phyloP scores from a whole-genome alignment of 2,329 filamentous ascomycete genomes.

The Ceratocystiopsis minuta region DNA sequence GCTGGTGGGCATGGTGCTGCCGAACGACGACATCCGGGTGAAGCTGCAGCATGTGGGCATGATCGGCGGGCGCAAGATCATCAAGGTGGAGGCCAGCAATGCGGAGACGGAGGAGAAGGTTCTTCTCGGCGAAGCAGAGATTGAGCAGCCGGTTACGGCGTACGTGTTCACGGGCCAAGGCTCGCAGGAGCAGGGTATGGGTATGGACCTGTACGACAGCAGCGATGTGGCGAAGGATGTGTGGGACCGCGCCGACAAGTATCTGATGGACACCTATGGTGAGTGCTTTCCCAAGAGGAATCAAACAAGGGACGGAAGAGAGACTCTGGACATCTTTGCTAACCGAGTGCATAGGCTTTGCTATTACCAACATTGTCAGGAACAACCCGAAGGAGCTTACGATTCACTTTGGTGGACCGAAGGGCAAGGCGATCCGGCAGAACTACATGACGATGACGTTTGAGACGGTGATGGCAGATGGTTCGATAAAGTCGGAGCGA shows the following conservation, averaged over 20 bases:
- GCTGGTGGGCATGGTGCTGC: slow-evolving; percentile 95
- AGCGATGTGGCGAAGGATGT: slow-evolving; percentile 91
- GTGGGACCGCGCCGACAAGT: slow-evolving; percentile 94
- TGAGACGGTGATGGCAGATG: slow-evolving; percentile 87
- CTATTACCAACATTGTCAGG: slow-evolving; percentile 96
- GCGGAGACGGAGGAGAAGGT: slow-evolving; percentile 95
- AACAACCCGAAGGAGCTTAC: slow-evolving; percentile 99
- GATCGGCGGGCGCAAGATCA: slow-evolving; percentile 96
- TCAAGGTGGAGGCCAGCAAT: slow-evolving; percentile 95
- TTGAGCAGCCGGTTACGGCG: slow-evolving; percentile 89
- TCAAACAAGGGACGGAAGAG: too few relatives aligned
- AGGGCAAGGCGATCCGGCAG: slow-evolving; percentile 90
- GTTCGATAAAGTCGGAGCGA: slow-evolving; percentile 90
- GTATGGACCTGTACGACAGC: slow-evolving; percentile 93
- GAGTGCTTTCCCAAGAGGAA: too few relatives aligned
- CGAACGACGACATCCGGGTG: slow-evolving; percentile 87
- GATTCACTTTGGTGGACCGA: slow-evolving; percentile 91
- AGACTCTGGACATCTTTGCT: too few relatives aligned
- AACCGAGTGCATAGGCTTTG: slow-evolving; percentile 36
- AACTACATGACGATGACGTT: slow-evolving; percentile 99
- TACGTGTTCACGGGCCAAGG: slow-evolving; percentile 98
- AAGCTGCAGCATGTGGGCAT: slow-evolving; percentile 94
- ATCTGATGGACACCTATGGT: slow-evolving; percentile 93
- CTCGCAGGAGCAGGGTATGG: slow-evolving; percentile 98
- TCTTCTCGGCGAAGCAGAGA: slow-evolving; percentile 82